These are phyloP conservation scores for Chenopodium quinoa DNA, from an alignment of 148 eudicot genomes.

Conservation along the genomic window DNA sequence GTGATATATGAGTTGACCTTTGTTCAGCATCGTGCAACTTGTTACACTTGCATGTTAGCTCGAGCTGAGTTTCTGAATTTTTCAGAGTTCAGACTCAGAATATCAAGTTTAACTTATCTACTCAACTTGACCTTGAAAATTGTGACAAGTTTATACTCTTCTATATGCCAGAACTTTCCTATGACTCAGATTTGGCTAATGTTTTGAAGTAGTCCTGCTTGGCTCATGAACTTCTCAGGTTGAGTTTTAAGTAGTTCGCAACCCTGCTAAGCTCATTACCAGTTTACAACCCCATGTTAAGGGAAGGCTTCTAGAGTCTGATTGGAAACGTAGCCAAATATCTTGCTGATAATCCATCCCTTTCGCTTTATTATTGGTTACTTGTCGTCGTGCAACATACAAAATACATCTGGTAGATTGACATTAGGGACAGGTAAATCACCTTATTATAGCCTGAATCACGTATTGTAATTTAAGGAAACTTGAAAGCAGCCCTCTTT, in stretches of 20 bases:
- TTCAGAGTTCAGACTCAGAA: background rate
- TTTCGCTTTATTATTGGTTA: background rate
- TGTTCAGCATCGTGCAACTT: background rate
- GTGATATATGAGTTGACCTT: background rate
- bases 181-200: too few relatives aligned
- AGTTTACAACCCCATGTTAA: too few relatives aligned
- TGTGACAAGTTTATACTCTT: background rate
- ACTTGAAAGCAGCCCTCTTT: conserved; percentile 10
- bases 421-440: background rate
- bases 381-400: background rate
- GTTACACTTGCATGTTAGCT: background rate
- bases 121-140: too few relatives aligned
- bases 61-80: background rate
- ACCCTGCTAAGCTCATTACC: too few relatives aligned
- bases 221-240: too few relatives aligned
- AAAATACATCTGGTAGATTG: background rate
- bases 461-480: conserved; percentile 12
- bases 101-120: too few relatives aligned
- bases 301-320: background rate
- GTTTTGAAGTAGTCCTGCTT: too few relatives aligned
- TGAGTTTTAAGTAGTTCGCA: too few relatives aligned
- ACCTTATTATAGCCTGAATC: conserved; percentile 4
- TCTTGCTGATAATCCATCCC: background rate
- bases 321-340: background rate
- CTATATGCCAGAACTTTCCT: background rate